Percentiles rank a stretch among this genome's conserved stretches.
phyloP scores from a whole-genome alignment of 2,329 filamentous ascomycete genomes.

The Pseudogymnoascus sp. region DNA sequence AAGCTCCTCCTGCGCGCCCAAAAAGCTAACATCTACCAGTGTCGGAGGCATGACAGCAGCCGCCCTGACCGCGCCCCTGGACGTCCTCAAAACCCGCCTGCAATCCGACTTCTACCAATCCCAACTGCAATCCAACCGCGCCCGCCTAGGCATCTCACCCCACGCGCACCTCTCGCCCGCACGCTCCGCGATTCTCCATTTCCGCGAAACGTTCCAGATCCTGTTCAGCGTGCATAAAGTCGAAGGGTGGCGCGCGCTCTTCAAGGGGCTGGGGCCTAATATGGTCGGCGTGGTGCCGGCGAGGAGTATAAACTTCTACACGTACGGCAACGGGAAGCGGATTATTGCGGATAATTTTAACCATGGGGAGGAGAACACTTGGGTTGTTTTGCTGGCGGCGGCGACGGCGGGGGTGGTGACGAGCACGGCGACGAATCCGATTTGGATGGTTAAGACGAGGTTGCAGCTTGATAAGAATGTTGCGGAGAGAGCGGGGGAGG shows the following conservation, averaged over 20 bases:
- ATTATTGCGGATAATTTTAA: constrained; percentile 70
- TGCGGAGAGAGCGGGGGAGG: constrained; percentile 48
- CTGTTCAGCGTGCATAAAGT: constrained; percentile 68
- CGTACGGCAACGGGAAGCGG: constrained; percentile 86
- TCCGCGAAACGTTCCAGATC: constrained; percentile 80
- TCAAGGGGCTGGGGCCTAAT: constrained; percentile 89
- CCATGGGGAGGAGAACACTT: constrained; percentile 58
- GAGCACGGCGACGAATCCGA: constrained; percentile 86
- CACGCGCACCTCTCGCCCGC: constrained; percentile 53
- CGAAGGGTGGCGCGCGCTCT: constrained; percentile 80
- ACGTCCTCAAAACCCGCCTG: constrained; percentile 86
- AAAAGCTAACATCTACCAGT: constrained; percentile 37
- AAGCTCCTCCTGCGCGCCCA: background rate
- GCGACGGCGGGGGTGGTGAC: constrained; percentile 75
- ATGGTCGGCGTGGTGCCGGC: constrained; percentile 84
- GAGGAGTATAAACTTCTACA: constrained; percentile 86
- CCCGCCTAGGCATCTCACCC: constrained; percentile 42
- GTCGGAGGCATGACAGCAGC: constrained; percentile 86
- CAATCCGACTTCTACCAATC: constrained; percentile 93
- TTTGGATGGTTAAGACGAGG: constrained; percentile 93
- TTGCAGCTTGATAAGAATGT: constrained; percentile 85
- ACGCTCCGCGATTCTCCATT: constrained; percentile 62
- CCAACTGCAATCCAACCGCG: constrained; percentile 62
- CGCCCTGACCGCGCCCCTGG: constrained; percentile 86
- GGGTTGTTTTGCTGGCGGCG: constrained; percentile 71